phyloP scores from a whole-genome alignment of 306 rosid species.

The Astragalus glycyphyllos region DNA sequence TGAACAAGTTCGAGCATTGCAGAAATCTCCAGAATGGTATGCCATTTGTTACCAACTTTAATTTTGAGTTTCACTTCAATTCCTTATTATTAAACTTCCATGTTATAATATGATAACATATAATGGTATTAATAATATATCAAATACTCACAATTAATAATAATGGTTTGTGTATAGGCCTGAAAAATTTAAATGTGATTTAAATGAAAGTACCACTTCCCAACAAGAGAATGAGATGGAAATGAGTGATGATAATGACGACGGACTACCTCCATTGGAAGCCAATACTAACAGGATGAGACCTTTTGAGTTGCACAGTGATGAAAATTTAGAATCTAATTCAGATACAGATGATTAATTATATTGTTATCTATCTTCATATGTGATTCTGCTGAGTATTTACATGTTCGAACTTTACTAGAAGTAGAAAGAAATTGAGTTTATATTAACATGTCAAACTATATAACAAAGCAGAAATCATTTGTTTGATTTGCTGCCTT shows the following conservation, averaged over 20 bases:
- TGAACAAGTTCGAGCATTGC: constrained; percentile 75
- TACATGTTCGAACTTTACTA: neutral
- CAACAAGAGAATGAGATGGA: constrained; percentile 52
- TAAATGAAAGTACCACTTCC: constrained; percentile 48
- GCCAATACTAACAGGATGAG: constrained; percentile 75
- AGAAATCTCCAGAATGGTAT: constrained; percentile 77
- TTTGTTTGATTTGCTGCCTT: constrained; percentile 4
- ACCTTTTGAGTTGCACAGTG: constrained; percentile 56
- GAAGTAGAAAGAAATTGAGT: constrained; percentile 21
- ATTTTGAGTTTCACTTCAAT: neutral
- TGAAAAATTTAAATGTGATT: constrained; percentile 61
- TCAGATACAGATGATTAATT: constrained; percentile 58
- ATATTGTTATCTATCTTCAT: neutral
- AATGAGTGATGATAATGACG: constrained; percentile 53
- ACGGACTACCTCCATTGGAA: constrained; percentile 83
- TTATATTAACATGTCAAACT: constrained; percentile 23
- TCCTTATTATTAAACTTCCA: neutral
- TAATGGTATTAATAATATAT: neutral
- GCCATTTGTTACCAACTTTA: constrained; percentile 34
- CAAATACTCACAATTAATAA: constrained; percentile 25
- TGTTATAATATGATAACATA: neutral
- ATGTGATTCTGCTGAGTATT: constrained; percentile 4
- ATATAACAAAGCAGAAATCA: neutral
- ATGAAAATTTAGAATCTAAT: constrained; percentile 54
- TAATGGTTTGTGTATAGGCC: constrained; percentile 61